Evolutionary conservation across 2,329 filamentous ascomycete species (phyloP), one percentile per base, ranked within the genome.

Genomic region (Pseudocercospora macadamiae): DNA sequence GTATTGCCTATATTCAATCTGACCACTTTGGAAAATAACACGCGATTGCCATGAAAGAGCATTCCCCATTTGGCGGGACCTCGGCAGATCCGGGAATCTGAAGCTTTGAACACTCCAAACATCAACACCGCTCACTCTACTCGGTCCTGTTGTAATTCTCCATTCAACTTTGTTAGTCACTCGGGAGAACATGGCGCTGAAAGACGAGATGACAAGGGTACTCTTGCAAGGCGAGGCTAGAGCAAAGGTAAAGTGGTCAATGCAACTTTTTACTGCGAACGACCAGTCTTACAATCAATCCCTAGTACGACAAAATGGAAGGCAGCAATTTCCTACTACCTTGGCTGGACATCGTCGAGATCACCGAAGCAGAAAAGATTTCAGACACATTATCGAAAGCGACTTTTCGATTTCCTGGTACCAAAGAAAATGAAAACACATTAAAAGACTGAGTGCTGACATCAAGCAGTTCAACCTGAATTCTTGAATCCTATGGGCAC

Each of bases 401-500:
- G 5, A 61, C 56, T 9, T 65, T 65, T 19, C 57, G 58, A 25
- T 68, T 68, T 32, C 51, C 42, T 45, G 39, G 39, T 45, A 25
- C 2, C 2, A 23, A 23, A 19, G 3, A 42, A 42, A 23, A 7
- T 18, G 18, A 19, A 16, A 23, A 32, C 28, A 32, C 6, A 3
- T 23, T 21, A 3, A 14, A 25, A 21, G 8, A 7, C 19, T n/a
- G n/a, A n/a, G 25, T 26, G 19, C 42, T 45, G 21, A 45, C 42
- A 6, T 23, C 3, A 19, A 45, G 19, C 52, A 1, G 63, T 66
- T 0, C 61, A 62, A n/a, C 60, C 55, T 10, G 63, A 68, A 30
- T 67, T 66, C 36, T 51, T 66, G 9, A 68, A 68, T 26, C 64
- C 63, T 0, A 60, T 64, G 54, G 64, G 64, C 19, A 62, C 58